Evolutionary conservation across 768 basidiomycete species (phyloP), one percentile per base, ranked within the genome.

Genomic region (Auriscalpium vulgare): DNA sequence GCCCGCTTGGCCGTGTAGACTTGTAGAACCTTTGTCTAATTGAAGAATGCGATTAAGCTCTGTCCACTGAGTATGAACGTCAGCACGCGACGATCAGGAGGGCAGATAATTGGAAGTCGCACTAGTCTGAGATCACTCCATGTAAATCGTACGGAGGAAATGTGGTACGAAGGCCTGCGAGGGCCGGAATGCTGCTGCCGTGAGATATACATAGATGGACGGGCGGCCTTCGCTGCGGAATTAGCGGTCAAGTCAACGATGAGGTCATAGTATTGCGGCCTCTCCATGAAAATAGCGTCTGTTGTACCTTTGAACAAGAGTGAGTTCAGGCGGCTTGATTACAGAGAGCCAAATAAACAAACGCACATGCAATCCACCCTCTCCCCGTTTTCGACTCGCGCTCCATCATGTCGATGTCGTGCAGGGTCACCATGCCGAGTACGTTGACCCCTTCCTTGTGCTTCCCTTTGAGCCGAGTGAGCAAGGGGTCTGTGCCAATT

Each of bases 121-220:
- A 87, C 86, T 46, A 90, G 72, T 67, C 82, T 83, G 44, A 91
- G 76, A 65, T 92, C 90, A 67, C 88, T 90, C 88, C 90, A 92
- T 1, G 88, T 81, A 64, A 90, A 91, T 50, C 85, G 78, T 23
- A 87, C 77, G 10, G 77, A 74, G 1, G 81, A 81, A 17, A 91
- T 75, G 4, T 78, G 74, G 67, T 85, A 76, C 5, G 78, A 75
- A 3, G 76, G 7, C 71, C 69, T 52, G 72, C 70, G 3, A 70
- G 59, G 29, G 63, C 66, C 8, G 72, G 73, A 71, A 37, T 70
- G 67, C 8, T 76, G 64, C 0, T 75, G 73, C 63, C 79, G 80
- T 7, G 87, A 81, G 3, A 82, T 64, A 59, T 84, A 84, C 58
- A 90, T 79, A 1, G 80, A 80, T 1, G 88, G 88, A 49, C 85